Evolutionary conservation across 768 basidiomycete species (phyloP).

Genomic region (Panaeolus papilionaceus): DNA sequence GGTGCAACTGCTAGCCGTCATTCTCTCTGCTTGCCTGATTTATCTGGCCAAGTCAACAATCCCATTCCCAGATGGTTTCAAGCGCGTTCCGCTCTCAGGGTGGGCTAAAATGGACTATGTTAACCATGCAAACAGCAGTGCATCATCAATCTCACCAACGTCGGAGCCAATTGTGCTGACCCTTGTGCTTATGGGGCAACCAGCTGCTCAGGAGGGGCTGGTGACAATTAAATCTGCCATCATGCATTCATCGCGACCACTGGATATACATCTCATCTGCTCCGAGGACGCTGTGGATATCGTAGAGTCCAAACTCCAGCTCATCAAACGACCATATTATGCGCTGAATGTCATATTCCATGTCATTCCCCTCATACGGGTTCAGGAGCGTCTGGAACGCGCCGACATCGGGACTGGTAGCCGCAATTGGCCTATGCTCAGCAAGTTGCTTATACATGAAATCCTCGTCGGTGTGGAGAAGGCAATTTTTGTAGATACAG

Average conservation of each 20-base stretch:
- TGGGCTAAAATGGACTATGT: background rate
- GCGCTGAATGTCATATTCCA: background rate
- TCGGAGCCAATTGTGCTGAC: background rate
- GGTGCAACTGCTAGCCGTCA: background rate
- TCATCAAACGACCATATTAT: constrained; percentile 2
- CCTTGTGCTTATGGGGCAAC: background rate
- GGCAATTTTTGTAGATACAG: constrained; percentile 4
- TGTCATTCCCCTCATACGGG: background rate
- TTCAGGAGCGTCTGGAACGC: background rate
- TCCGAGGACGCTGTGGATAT: background rate
- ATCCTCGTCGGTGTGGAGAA: constrained; percentile 2
- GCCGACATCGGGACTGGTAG: background rate
- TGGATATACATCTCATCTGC: constrained; percentile 5
- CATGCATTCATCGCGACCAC: constrained; percentile 6
- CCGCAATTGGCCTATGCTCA: constrained; percentile 2
- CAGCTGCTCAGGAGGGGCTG: constrained; percentile 16
- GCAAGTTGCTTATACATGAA: background rate
- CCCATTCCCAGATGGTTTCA: background rate
- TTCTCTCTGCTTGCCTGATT: background rate
- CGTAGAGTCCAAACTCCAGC: background rate
- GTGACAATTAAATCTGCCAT: constrained; percentile 3
- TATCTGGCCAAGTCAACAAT: background rate
- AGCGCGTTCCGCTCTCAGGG: background rate
- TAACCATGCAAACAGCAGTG: background rate
- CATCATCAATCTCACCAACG: background rate